Evolutionary conservation across 345 rosid genomes (phyloP).

Genomic region (Odontarrhena argentea): DNA sequence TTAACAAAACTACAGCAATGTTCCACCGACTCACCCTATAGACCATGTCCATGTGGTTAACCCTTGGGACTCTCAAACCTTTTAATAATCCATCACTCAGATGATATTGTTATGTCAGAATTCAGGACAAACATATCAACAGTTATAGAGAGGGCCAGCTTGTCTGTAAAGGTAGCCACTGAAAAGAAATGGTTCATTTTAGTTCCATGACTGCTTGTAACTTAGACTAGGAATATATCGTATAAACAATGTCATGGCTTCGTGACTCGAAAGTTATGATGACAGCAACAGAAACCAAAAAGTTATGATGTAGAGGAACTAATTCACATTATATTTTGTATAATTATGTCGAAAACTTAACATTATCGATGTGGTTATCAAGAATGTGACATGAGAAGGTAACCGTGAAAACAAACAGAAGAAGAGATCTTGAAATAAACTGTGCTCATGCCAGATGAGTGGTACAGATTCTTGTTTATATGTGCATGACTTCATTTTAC

Average conservation of each 20-base stretch:
- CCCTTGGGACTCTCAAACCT: constrained; percentile 11
- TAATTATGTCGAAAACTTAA: constrained; percentile 18
- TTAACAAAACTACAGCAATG: constrained; percentile 23
- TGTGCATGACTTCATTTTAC: constrained; percentile 42
- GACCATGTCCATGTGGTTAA: constrained; percentile 31
- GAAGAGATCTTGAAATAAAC: constrained; percentile 13
- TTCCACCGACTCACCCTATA: constrained; percentile 20
- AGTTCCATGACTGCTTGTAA: constrained; percentile 14
- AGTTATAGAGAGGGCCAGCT: not conserved
- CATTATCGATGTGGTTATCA: constrained; percentile 19
- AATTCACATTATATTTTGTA: constrained; percentile 18
- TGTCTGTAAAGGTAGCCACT: constrained; percentile 14
- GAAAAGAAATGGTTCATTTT: constrained; percentile 8
- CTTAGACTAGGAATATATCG: not conserved
- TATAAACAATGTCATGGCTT: not conserved
- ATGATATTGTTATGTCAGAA: not conserved
- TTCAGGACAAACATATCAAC: not conserved
- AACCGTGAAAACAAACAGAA: constrained; percentile 3
- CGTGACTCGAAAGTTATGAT: constrained; percentile 2
- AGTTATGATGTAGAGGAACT: constrained; percentile 24
- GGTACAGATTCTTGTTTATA: constrained; percentile 7
- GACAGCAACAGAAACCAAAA: constrained; percentile 13
- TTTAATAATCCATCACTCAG: not conserved
- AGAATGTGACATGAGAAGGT: constrained; percentile 23
- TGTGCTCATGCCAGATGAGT: constrained; percentile 17